Base-by-base conservation (phyloP, 371 early-diverging fungal species). In the Mucor racemosus region DNA sequence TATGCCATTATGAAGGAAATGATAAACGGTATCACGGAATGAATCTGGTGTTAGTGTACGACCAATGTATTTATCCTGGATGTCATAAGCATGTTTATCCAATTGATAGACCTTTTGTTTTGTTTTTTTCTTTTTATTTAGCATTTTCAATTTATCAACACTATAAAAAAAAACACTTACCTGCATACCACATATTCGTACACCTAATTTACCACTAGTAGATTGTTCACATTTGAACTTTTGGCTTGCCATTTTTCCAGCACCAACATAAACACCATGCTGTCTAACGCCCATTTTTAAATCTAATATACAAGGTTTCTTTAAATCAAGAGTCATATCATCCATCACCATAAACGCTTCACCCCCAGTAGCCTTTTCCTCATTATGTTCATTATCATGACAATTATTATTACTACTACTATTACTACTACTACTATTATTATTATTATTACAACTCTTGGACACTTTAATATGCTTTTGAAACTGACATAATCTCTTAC, bases 201-300 rank as follows among this genome's bases (percentile, higher is more conserved):
- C 94, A 9, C 98, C 98, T 26, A 96, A 83, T 53, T 83, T 80
- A 66, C 90, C 89, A 71, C 94, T 94, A 15, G 98, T 97, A 5
- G 93, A 91, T 57, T 86, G 84, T 64, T 91, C 93, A 67, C 95
- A 96, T 76, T 96, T 97, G 56, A 81, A 76, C 62, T 88, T 94
- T 77, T 97, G 96, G 46, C 91, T 91, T 31, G 79, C 72, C 60
- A 90, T 83, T 75, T 97, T 97, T 50, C 86, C 87, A 26, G 82
- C 80, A 1, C 90, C 78, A 0, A 91, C 95, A 77, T 92, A 85
- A 58, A 97, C 88, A 5, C 97, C 96, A 69, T 96, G 92, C 76
- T 97, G 98, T 6, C 98, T 81, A 10, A 94, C 95, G 19, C 98
- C 98, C 96, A 97, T 97, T 69, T 97, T 97, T 62, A 97, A 84